Evolutionary conservation across 2,329 filamentous ascomycete genomes (phyloP).

Genomic region (Clonostachys byssicola): DNA sequence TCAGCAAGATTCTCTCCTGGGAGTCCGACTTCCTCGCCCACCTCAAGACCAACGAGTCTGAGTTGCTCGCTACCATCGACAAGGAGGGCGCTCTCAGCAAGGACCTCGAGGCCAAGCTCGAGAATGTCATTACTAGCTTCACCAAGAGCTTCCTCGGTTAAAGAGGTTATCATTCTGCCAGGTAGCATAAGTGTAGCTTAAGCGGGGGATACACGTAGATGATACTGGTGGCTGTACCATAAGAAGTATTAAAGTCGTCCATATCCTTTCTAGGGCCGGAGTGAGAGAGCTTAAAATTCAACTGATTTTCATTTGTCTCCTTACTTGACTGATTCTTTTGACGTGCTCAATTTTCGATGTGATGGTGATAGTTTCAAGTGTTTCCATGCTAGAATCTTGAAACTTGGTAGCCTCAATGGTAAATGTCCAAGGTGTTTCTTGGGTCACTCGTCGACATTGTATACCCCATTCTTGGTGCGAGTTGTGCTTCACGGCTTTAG

Average conservation of each 20-base stretch:
- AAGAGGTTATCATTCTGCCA: conserved; percentile 23
- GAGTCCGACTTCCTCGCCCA: conserved; percentile 92
- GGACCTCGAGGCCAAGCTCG: conserved; percentile 80
- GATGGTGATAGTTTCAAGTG: too few relatives aligned
- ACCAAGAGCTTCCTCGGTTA: conserved; percentile 85
- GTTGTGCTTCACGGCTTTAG: too few relatives aligned
- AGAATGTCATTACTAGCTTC: conserved; percentile 73
- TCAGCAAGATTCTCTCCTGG: conserved; percentile 88
- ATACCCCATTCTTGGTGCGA: too few relatives aligned
- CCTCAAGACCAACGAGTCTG: conserved; percentile 85
- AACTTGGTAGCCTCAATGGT: neutral
- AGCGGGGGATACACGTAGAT: conserved; percentile 20
- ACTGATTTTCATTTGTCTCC: conserved; percentile 55
- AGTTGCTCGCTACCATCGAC: conserved; percentile 80
- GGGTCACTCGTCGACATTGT: too few relatives aligned
- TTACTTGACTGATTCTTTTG: conserved; percentile 1
- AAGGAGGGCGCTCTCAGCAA: conserved; percentile 96
- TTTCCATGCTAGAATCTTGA: neutral
- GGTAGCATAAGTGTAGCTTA: conserved; percentile 13
- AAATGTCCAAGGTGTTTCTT: too few relatives aligned
- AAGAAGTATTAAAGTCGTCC: conserved; percentile 23
- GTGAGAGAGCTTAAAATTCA: conserved; percentile 53
- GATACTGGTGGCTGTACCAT: conserved; percentile 44
- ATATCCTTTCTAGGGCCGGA: conserved; percentile 43
- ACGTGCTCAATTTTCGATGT: neutral